phyloP scores from a whole-genome alignment of 495 filamentous ascomycete species.

The Aspergillus carlsbadensis region DNA sequence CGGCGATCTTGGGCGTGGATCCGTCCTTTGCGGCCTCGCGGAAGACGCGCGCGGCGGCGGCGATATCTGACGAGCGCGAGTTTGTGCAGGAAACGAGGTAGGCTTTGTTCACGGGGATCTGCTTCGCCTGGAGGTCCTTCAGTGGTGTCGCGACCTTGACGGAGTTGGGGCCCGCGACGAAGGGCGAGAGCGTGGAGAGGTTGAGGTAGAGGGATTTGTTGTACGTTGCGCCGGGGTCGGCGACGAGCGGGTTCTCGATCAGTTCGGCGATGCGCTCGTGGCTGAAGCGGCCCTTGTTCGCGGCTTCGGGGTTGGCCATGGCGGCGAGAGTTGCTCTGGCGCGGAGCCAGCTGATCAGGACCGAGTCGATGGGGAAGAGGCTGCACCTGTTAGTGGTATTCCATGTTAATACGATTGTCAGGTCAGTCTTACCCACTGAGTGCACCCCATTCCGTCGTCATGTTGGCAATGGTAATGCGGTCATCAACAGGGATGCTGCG shows the following conservation, averaged over 20 bases:
- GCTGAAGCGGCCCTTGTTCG: slow-evolving; percentile 60
- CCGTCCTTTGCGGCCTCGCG: slow-evolving; percentile 58
- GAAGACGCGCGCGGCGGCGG: no score
- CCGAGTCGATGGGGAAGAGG: slow-evolving; percentile 81
- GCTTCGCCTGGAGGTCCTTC: slow-evolving; percentile 63
- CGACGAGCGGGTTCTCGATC: slow-evolving; percentile 60
- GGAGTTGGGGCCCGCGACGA: slow-evolving; percentile 87
- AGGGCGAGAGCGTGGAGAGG: slow-evolving; percentile 83
- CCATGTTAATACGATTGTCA: no score
- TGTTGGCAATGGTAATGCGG: slow-evolving; percentile 85
- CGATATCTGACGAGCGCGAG: slow-evolving; percentile 77
- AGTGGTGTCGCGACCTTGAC: slow-evolving; percentile 83
- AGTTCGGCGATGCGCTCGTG: slow-evolving; percentile 73
- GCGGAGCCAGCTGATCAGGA: slow-evolving; percentile 68
- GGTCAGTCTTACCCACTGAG: no score
- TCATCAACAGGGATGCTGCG: slow-evolving; percentile 71
- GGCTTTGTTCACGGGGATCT: slow-evolving; percentile 79
- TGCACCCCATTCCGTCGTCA: slow-evolving; percentile 96
- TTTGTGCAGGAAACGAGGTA: slow-evolving; percentile 96
- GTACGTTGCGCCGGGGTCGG: slow-evolving; percentile 78
- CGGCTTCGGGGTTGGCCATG: slow-evolving; percentile 46
- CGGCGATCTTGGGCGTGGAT: slow-evolving; percentile 69
- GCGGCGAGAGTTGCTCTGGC: slow-evolving; percentile 73
- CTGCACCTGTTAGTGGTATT: no score
- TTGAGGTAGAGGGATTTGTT: slow-evolving; percentile 77